Evolutionary conservation across 768 basidiomycete genomes (phyloP), one percentile per base, ranked within the genome.

Genomic region (Lactarius sanguifluus): DNA sequence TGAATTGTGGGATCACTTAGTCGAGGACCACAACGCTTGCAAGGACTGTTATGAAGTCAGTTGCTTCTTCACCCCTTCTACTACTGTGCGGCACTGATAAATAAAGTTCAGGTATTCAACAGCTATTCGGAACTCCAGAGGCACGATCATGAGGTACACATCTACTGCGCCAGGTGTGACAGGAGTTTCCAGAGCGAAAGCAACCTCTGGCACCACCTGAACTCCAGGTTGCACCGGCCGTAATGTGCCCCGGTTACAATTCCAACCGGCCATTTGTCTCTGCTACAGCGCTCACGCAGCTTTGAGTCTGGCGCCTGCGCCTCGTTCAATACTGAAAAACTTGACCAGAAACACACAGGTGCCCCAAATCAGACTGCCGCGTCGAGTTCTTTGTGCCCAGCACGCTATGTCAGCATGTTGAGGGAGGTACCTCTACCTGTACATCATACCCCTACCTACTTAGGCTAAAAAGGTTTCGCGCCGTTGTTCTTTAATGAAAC

Each of bases 261-360:
- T 32, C 1, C 32, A 32, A 32, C 32, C 7, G 32, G 32, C 1
- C 32, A 32, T 30, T n/a, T 47, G 73, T 85, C 59, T 84, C 82
- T 25, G 76, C 70, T 50, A 80, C 87, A 12, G 83, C 86, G 9
- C 77, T 90, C 55, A 71, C 84, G 40, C 89, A 91, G n/a, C 73
- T 79, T 89, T 72, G 90, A 91, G 71, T 76, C 80, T 10, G 88
- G 88, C 1, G 67, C 72, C 3, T 90, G n/a, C n/a, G n/a, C n/a
- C n/a, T n/a, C n/a, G n/a, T n/a, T n/a, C n/a, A n/a, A n/a, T n/a
- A n/a, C n/a, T n/a, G n/a, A n/a, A n/a, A n/a, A n/a, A n/a, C n/a
- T n/a, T n/a, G n/a, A 36, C 20, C 25, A 59, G 5, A 67, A 34
- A 67, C 64, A 30, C 55, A 59, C 32, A 36, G 43, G 36, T 67